Conservation (phyloP, 2,329 filamentous ascomycete species). For the Fonsecaea pedrosoi region DNA sequence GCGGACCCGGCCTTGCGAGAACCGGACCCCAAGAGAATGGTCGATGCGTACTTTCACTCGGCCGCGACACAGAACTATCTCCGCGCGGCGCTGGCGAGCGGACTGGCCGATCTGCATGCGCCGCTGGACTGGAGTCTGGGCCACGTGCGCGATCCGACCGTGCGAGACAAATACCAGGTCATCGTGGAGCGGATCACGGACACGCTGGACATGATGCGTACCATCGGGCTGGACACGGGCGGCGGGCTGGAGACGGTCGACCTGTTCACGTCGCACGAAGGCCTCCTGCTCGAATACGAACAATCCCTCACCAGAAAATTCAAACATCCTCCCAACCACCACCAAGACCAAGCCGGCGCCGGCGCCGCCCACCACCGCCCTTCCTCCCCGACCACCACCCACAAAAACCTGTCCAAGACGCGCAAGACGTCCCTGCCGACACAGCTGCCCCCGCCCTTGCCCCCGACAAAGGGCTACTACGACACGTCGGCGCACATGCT, state of each 20-base stretch:
- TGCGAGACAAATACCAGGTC: slow-evolving; percentile 83
- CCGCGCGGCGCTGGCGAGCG: slow-evolving; percentile 79
- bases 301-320: slow-evolving; percentile 81
- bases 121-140: slow-evolving; percentile 95
- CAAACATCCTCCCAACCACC: slow-evolving; percentile 66
- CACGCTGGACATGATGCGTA: slow-evolving; percentile 91
- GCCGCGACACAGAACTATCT: slow-evolving; percentile 94
- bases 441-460: slow-evolving; percentile 35
- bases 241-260: slow-evolving; percentile 89
- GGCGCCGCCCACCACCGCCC: slow-evolving; percentile 35
- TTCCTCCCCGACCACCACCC: slow-evolving; percentile 25
- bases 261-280: slow-evolving; percentile 94
- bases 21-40: slow-evolving; percentile 82
- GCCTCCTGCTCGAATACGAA: slow-evolving; percentile 92
- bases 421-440: slow-evolving; percentile 42
- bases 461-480: slow-evolving; percentile 72
- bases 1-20: slow-evolving; percentile 70
- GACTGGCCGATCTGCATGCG: slow-evolving; percentile 90
- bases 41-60: slow-evolving; percentile 94
- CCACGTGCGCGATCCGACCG: slow-evolving; percentile 81
- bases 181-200: slow-evolving; percentile 89
- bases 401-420: slow-evolving; percentile 23
- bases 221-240: slow-evolving; percentile 85
- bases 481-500: slow-evolving; percentile 96
- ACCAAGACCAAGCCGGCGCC: too few relatives aligned